Evolutionary conservation across 345 rosid genomes (phyloP).

Genomic region (Populus alba): DNA sequence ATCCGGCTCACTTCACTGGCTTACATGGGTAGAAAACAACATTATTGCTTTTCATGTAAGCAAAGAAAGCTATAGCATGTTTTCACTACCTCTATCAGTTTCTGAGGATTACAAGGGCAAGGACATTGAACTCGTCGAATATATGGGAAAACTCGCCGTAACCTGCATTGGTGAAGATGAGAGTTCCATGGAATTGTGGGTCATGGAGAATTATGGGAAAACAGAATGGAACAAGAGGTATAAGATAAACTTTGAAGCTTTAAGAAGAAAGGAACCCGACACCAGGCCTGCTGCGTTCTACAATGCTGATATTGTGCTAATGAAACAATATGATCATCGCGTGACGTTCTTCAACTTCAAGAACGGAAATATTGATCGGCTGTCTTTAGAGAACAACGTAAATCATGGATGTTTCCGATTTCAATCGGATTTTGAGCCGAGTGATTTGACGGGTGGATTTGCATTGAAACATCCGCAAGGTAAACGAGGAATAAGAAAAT

Average conservation of each 20-base stretch:
- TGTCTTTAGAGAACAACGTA: not conserved
- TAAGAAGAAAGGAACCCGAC: not conserved
- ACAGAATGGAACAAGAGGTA: not conserved
- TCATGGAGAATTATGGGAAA: not conserved
- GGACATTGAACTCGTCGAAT: not conserved
- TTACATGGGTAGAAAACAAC: not conserved
- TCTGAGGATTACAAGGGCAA: too few relatives aligned
- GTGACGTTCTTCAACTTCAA: slow-evolving; percentile 6
- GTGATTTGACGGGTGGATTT: not conserved
- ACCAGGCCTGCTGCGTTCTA: not conserved
- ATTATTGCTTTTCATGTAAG: not conserved
- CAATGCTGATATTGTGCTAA: not conserved
- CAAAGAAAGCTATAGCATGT: not conserved
- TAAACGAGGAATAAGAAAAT: not conserved
- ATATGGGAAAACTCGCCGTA: not conserved
- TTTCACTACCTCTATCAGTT: not conserved
- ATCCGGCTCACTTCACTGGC: slow-evolving; percentile 7
- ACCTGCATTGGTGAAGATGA: not conserved
- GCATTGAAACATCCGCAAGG: not conserved
- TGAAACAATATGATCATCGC: not conserved
- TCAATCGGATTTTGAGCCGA: not conserved
- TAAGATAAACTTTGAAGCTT: not conserved
- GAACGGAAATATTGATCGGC: not conserved
- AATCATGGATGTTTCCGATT: not conserved
- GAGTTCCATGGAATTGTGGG: slow-evolving; percentile 5